Conservation (phyloP, 495 filamentous ascomycete genomes). For the Cercophora samala region DNA sequence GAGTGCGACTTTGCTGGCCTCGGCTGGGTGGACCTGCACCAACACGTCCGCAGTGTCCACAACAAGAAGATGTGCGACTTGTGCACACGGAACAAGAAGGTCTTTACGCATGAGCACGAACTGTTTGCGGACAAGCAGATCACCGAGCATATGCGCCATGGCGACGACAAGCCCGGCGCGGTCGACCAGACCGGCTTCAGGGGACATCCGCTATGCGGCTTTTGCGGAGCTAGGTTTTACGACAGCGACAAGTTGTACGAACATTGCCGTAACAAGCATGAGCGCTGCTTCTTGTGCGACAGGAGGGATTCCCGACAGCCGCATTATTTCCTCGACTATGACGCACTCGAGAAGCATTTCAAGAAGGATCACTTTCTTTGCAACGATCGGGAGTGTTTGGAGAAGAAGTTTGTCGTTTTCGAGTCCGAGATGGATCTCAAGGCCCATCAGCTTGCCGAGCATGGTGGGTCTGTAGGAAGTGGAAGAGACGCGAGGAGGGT, state of each 20-base stretch:
- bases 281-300: slow-evolving; percentile 94
- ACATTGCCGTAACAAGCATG: slow-evolving; percentile 89
- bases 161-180: slow-evolving; percentile 87
- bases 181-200: slow-evolving; percentile 93
- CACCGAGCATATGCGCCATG: slow-evolving; percentile 80
- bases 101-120: slow-evolving; percentile 96
- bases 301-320: slow-evolving; percentile 62
- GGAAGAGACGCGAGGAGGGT: slow-evolving; percentile 83
- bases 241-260: slow-evolving; percentile 91
- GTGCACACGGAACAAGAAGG: slow-evolving; percentile 92
- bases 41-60: slow-evolving; percentile 80
- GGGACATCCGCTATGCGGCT: slow-evolving; percentile 91
- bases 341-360: slow-evolving; percentile 80
- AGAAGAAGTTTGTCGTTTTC: slow-evolving; percentile 99
- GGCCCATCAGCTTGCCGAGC: slow-evolving; percentile 39
- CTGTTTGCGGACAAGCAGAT: slow-evolving; percentile 82
- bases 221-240: slow-evolving; percentile 90
- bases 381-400: slow-evolving; percentile 77
- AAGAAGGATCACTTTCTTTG: slow-evolving; percentile 84
- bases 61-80: slow-evolving; percentile 91
- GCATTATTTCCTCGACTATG: slow-evolving; percentile 87
- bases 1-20: slow-evolving; percentile 86
- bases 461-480: slow-evolving; percentile 47
- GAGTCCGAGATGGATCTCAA: slow-evolving; percentile 91
- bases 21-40: slow-evolving; percentile 89